Conservation (phyloP, 345 rosid genomes). For the Arabis alpina region DNA sequence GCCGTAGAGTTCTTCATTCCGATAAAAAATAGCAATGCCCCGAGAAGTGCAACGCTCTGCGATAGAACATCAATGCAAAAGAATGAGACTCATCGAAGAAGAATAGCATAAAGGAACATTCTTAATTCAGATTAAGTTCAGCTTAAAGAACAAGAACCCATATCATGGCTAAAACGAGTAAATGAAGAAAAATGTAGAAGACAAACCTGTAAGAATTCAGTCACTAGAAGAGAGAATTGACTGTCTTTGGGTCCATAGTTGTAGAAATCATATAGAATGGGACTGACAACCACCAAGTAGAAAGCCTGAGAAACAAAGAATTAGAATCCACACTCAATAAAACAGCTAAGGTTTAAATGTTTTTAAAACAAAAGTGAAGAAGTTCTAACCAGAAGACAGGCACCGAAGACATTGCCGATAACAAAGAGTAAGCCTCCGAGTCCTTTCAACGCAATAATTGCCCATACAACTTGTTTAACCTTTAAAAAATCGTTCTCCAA, state of each 20-base stretch:
- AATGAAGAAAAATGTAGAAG: conserved; percentile 2
- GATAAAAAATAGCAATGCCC: conserved; percentile 78
- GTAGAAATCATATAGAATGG: conserved; percentile 84
- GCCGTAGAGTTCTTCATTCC: conserved; percentile 78
- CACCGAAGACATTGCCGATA: conserved; percentile 73
- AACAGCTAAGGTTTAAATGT: neutral
- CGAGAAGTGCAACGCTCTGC: conserved; percentile 78
- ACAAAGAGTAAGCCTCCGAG: conserved; percentile 81
- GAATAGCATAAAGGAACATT: conserved; percentile 1
- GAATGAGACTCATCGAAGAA: neutral
- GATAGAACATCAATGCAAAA: conserved; percentile 4
- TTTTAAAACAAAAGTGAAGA: conserved; percentile 12
- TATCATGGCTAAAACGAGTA: neutral
- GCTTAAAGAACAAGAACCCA: conserved; percentile 8
- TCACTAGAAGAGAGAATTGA: conserved; percentile 51
- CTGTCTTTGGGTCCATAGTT: conserved; percentile 56
- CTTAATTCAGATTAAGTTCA: neutral
- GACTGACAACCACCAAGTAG: conserved; percentile 59
- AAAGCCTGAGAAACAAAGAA: conserved; percentile 52
- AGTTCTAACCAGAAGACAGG: conserved; percentile 68
- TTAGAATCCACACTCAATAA: conserved; percentile 14
- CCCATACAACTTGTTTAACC: conserved; percentile 58
- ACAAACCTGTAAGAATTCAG: conserved; percentile 69
- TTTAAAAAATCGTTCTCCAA: conserved; percentile 37
- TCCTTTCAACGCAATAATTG: conserved; percentile 60